phyloP scores from a whole-genome alignment of 306 rosid species.

The Cyamopsis tetragonoloba region DNA sequence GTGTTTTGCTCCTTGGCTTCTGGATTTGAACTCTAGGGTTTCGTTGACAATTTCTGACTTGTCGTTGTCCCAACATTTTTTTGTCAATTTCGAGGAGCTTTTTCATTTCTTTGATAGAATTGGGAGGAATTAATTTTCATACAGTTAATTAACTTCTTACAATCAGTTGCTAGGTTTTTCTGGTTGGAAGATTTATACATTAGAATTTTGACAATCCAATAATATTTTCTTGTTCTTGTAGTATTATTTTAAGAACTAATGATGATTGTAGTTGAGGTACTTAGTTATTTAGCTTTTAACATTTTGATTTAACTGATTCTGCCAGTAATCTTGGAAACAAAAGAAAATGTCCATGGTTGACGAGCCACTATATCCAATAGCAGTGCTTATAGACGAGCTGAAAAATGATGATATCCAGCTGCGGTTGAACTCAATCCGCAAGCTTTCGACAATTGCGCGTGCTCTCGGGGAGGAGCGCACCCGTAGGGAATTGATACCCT shows the following conservation, averaged over 20 bases:
- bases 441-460: constrained; percentile 76
- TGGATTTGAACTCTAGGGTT: constrained; percentile 33
- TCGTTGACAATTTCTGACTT: constrained; percentile 21
- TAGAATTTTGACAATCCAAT: background rate
- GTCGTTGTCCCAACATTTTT: background rate
- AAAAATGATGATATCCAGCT: constrained; percentile 86
- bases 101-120: too few species aligned
- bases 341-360: constrained; percentile 56
- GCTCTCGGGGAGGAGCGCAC: constrained; percentile 88
- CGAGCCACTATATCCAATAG: constrained; percentile 80
- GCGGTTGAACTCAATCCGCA: constrained; percentile 74
- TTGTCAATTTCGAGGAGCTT: background rate
- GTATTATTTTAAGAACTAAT: too few species aligned
- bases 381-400: constrained; percentile 78
- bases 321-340: constrained; percentile 28
- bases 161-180: background rate
- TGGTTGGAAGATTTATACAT: background rate
- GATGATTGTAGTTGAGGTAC: too few species aligned
- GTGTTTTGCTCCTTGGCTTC: background rate
- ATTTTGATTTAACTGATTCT: constrained; percentile 15
- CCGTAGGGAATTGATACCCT: constrained; percentile 72
- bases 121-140: background rate
- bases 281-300: background rate
- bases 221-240: background rate
- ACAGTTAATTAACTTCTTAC: background rate